A percentile compares a stretch with the other conserved stretches of the same genome.
These are phyloP conservation scores for Leccinum variabile DNA, from an alignment of 1,284 basidiomycete species.

Conservation along the genomic window DNA sequence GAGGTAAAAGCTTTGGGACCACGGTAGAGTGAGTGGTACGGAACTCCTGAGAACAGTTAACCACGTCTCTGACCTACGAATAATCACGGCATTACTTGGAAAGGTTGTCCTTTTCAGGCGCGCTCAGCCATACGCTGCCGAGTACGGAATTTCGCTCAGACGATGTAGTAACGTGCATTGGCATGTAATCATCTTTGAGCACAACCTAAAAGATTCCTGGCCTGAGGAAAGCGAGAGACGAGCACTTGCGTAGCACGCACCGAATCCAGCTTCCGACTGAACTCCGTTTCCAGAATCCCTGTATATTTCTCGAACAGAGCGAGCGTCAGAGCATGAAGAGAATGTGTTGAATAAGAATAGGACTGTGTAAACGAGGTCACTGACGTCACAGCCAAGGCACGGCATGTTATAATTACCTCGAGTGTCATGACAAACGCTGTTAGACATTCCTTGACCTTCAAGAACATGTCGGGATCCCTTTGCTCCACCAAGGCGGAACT, in stretches of 20 bases:
- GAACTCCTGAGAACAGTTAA: conserved; percentile 47
- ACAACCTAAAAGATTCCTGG: conserved; percentile 61
- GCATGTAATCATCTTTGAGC: conserved; percentile 85
- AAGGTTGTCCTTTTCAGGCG: conserved; percentile 64
- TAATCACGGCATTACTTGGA: conserved; percentile 48
- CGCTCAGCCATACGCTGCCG: conserved; percentile 84
- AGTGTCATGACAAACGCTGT: conserved; percentile 91
- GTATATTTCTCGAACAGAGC: conserved; percentile 92
- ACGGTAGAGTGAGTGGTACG: conserved; percentile 82
- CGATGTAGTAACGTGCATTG: conserved; percentile 81
- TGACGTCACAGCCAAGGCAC: not conserved
- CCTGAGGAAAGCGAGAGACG: not conserved
- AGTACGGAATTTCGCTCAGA: conserved; percentile 79
- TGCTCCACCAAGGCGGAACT: conserved; percentile 74
- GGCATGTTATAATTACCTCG: conserved; percentile 60
- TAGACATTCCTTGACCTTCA: conserved; percentile 83
- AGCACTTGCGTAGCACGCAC: conserved; percentile 42
- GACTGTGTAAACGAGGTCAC: conserved; percentile 49
- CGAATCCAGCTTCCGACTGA: conserved; percentile 78
- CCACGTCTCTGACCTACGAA: conserved; percentile 4
- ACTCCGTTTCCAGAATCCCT: conserved; percentile 80
- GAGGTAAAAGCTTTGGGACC: conserved; percentile 93
- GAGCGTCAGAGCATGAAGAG: conserved; percentile 84
- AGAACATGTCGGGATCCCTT: conserved; percentile 80
- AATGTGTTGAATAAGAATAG: conserved; percentile 81